Conservation (phyloP, 106 monocot genomes). For the Allium sativum region DNA sequence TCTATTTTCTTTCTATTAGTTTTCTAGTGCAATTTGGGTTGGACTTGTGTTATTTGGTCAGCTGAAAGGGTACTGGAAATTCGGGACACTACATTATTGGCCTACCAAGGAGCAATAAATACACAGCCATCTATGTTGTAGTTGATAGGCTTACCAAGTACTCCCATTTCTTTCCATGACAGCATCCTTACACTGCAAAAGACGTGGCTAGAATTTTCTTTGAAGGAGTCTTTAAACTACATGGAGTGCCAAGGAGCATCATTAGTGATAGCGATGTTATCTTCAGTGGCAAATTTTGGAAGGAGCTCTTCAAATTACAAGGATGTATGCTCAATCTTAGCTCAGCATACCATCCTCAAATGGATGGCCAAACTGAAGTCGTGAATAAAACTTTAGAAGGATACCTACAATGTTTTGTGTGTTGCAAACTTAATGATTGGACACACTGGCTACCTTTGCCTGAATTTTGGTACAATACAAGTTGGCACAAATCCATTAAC, state of each 20-base stretch:
- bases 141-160: slow-evolving; percentile 1
- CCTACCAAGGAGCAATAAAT: background rate
- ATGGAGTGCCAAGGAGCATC: background rate
- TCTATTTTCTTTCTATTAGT: too few species aligned
- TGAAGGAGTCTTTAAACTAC: background rate
- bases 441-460: background rate
- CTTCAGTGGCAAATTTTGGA: background rate
- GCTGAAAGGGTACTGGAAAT: too few species aligned
- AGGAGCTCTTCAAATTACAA: background rate
- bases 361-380: background rate
- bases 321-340: background rate
- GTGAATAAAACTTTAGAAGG: background rate
- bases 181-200: background rate
- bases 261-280: background rate
- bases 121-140: background rate
- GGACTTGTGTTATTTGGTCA: too few species aligned
- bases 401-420: background rate
- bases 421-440: too few species aligned
- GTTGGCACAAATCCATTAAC: background rate
- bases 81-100: background rate
- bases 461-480: background rate
- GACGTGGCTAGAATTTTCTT: background rate
- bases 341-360: background rate
- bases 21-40: too few species aligned
- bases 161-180: background rate